These are phyloP conservation scores for Cladosporium sphaerospermum DNA, from an alignment of 2,329 filamentous ascomycete genomes.

Conservation along the genomic window DNA sequence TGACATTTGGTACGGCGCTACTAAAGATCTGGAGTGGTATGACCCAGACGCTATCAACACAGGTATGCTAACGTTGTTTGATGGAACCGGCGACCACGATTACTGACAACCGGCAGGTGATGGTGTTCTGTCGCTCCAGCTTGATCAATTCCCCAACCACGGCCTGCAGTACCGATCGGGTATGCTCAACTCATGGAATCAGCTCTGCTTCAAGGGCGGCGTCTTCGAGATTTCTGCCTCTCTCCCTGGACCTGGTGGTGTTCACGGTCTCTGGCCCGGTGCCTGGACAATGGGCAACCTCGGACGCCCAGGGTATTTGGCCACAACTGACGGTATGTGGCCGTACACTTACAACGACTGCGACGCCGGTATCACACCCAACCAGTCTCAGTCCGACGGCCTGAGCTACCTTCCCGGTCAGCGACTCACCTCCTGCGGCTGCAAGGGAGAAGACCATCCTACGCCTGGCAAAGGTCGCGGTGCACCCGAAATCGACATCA, in stretches of 20 bases:
- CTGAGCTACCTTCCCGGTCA: conserved; percentile 63
- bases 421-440: conserved; percentile 63
- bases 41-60: conserved; percentile 27
- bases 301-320: conserved; percentile 61
- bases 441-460: conserved; percentile 58
- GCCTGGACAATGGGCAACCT: conserved; percentile 73
- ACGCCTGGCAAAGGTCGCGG: conserved; percentile 58
- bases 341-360: conserved; percentile 69
- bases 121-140: conserved; percentile 57
- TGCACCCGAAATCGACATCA: conserved; percentile 65
- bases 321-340: conserved; percentile 67
- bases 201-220: conserved; percentile 66
- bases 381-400: conserved; percentile 63
- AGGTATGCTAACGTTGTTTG: conserved; percentile 13
- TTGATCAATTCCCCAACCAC: conserved; percentile 61
- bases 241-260: conserved; percentile 59
- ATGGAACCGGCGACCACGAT: background rate
- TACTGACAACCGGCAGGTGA: conserved; percentile 37
- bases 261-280: conserved; percentile 67
- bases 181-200: conserved; percentile 72
- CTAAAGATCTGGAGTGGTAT: conserved; percentile 58
- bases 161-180: conserved; percentile 61
- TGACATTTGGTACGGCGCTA: conserved; percentile 68
- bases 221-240: conserved; percentile 65
- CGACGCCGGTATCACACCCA: conserved; percentile 64